A percentile compares a stretch with the other conserved stretches of the same genome.
These are phyloP conservation scores for Knufia fluminis DNA, from an alignment of 2,329 filamentous ascomycete species.

Conservation along the genomic window DNA sequence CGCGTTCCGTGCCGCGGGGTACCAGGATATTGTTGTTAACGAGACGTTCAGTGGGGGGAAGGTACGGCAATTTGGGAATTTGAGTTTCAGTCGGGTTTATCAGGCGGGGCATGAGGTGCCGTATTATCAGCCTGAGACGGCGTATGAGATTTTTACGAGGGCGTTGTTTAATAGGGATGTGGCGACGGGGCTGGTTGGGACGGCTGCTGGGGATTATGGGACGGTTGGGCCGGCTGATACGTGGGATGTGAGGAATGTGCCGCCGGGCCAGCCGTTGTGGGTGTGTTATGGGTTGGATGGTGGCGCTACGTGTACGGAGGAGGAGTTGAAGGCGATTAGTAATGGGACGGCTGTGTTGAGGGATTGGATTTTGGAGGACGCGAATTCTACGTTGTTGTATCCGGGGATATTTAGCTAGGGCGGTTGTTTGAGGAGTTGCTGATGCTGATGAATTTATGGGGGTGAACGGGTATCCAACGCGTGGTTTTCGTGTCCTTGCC, in stretches of 20 bases:
- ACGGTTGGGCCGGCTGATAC: slow-evolving; percentile 22
- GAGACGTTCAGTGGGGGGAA: slow-evolving; percentile 28
- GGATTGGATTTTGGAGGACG: slow-evolving; percentile 36
- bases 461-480: too few relatives aligned
- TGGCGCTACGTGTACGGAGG: slow-evolving; percentile 33
- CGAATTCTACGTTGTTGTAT: slow-evolving; percentile 10
- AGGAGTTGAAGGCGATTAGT: slow-evolving; percentile 33
- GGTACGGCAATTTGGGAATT: slow-evolving; percentile 36
- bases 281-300: slow-evolving; percentile 37
- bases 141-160: slow-evolving; percentile 46
- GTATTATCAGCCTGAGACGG: slow-evolving; percentile 47
- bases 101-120: slow-evolving; percentile 43
- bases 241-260: slow-evolving; percentile 13
- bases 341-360: slow-evolving; percentile 38
- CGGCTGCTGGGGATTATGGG: slow-evolving; percentile 32
- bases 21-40: slow-evolving; percentile 32
- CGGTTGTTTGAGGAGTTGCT: too few relatives aligned
- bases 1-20: slow-evolving; percentile 43
- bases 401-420: neutral
- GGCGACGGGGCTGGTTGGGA: slow-evolving; percentile 40
- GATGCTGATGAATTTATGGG: too few relatives aligned
- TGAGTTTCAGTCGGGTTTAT: slow-evolving; percentile 42
- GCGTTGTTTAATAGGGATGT: slow-evolving; percentile 44
- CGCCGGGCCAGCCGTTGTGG: slow-evolving; percentile 7
- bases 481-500: too few relatives aligned